A percentile compares a stretch with the other conserved stretches of the same genome.
phyloP scores from a whole-genome alignment of 2,329 filamentous ascomycete genomes.

The Colletotrichum australisinense region DNA sequence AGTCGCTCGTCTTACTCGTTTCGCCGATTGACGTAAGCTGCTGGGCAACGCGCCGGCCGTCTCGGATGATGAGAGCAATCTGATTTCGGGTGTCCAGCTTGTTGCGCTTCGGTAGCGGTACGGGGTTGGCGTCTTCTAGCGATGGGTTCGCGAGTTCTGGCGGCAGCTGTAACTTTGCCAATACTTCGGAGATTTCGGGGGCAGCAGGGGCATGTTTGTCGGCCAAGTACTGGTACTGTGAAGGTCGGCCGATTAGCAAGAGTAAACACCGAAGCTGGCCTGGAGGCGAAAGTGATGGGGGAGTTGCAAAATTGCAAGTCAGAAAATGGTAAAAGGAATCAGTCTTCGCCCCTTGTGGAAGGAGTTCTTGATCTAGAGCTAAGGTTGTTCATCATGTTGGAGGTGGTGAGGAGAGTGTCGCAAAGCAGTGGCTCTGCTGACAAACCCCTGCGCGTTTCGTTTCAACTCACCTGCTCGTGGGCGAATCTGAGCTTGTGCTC shows the following conservation, averaged over 20 bases:
- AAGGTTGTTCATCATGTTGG: conserved; percentile 62
- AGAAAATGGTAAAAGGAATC: conserved; percentile 63
- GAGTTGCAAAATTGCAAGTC: conserved; percentile 44
- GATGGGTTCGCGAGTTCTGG: conserved; percentile 60
- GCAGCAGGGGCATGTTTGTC: conserved; percentile 76
- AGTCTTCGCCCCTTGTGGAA: conserved; percentile 66
- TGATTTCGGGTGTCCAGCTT: conserved; percentile 63
- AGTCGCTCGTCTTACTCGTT: conserved; percentile 62
- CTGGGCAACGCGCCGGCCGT: conserved; percentile 70
- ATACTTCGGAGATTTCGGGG: conserved; percentile 73
- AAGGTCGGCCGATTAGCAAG: conserved; percentile 36
- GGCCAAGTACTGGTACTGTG: conserved; percentile 72
- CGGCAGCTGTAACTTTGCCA: conserved; percentile 75
- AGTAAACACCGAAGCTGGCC: conserved; percentile 5
- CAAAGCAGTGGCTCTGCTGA: conserved; percentile 28
- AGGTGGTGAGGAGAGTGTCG: conserved; percentile 27
- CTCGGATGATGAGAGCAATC: conserved; percentile 71
- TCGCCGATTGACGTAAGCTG: conserved; percentile 61
- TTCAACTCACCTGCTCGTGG: conserved; percentile 70
- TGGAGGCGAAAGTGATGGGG: conserved; percentile 21
- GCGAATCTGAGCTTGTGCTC: conserved; percentile 76
- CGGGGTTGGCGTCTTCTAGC: conserved; percentile 59
- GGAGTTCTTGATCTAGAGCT: conserved; percentile 89
- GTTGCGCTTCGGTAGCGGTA: conserved; percentile 65
- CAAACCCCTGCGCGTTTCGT: conserved; percentile 31